Percentiles rank a stretch among this genome's conserved stretches.
These are phyloP conservation scores for Crataegus laevigata DNA, from an alignment of 306 rosid genomes.

Conservation along the genomic window DNA sequence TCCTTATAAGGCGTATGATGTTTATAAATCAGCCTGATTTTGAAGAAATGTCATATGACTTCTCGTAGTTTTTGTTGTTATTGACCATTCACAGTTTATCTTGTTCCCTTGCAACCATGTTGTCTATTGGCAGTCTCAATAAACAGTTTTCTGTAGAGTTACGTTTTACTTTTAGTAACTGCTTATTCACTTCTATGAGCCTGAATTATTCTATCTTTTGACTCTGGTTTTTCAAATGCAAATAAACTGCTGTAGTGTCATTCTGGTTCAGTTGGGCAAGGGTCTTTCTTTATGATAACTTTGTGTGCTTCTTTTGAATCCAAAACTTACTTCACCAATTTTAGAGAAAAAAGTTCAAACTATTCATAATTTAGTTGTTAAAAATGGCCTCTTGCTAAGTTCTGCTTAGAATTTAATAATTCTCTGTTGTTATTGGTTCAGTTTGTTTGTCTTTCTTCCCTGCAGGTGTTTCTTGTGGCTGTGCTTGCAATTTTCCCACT, in stretches of 20 bases:
- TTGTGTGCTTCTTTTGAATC: neutral
- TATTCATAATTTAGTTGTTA: neutral
- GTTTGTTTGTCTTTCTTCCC: neutral
- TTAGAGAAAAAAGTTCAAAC: no score
- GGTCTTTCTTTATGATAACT: neutral
- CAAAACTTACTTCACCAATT: neutral
- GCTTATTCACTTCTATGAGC: neutral
- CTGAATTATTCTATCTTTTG: neutral
- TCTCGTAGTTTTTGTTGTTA: neutral
- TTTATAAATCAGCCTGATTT: neutral
- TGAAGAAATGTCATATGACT: neutral
- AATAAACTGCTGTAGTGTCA: neutral
- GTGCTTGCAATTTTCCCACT: constrained; percentile 75
- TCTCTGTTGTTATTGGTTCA: constrained; percentile 14
- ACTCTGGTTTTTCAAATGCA: neutral
- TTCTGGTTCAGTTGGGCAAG: neutral
- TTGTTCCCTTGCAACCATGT: neutral
- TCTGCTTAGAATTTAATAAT: neutral
- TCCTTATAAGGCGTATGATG: neutral
- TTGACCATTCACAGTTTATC: neutral
- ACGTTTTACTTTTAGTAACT: neutral
- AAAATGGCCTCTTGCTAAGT: neutral
- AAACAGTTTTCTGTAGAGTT: neutral
- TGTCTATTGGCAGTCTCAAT: neutral
- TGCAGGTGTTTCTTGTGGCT: constrained; percentile 87